Base-by-base conservation (phyloP, 208 protist species). In the Crithidia thermophila region DNA sequence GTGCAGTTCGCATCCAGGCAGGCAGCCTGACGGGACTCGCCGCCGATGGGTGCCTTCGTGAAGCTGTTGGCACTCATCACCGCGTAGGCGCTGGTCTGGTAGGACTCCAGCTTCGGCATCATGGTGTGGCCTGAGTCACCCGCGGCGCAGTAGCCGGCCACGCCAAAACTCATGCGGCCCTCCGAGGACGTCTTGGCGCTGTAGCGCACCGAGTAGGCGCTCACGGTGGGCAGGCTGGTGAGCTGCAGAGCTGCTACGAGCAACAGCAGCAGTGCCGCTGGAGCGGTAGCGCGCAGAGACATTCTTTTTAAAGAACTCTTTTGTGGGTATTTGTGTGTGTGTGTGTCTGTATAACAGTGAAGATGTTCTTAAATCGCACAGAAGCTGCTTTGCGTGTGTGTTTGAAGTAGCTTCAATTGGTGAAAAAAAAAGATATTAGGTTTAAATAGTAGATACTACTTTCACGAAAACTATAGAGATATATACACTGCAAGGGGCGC, bases 21-120 rank as follows among this genome's bases (percentile, higher is more conserved):
- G 14, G 73, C 67, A 2, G 71, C 39, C 57, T 77, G 73, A 10
- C 71, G 67, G 31, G 80, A 51, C 49, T 75, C 69, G 7, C 76
- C 85, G 13, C 82, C 85, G 46, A 88, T 85, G 11, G 82, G 74
- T 0, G 74, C 83, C 18, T 43, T 60, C 5, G 18, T 55, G 53
- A 82, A 80, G 13, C 58, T 59, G 53, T 63, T 77, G 7, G 5
- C 49, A 0, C 11, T 52, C 30, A 84, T 36, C 14, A 68, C 42
- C 30, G 72, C 34, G 10, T 37, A 28, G 0, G 75, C 82, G 37
- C 42, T 33, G 4, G 20, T 28, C 34, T 88, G 75, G 37, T 75
- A 81, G 56, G 46, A 49, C 47, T 68, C 21, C 53, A 63, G 72
- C 58, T 72, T 88, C 16, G 85, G 85, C 85, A 91, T 91, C 79